Evolutionary conservation across 148 eudicot species (phyloP).

Genomic region (Vaccinium vitisidaea): DNA sequence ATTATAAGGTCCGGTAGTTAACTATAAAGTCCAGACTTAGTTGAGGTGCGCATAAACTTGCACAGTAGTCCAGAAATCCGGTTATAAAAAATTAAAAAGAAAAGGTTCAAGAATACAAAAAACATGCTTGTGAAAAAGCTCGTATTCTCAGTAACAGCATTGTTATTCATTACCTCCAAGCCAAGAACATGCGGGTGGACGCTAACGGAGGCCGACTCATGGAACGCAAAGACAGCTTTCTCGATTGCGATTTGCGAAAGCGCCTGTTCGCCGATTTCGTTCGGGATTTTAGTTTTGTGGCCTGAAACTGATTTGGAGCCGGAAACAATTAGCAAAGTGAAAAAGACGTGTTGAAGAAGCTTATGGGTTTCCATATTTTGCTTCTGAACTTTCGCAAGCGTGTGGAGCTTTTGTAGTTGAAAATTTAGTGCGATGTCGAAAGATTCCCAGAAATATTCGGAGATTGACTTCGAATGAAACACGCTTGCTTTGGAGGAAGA

Average conservation of each 20-base stretch:
- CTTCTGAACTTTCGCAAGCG: background rate
- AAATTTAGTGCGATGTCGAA: background rate
- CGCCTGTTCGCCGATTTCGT: conserved; percentile 40
- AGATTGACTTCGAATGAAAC: background rate
- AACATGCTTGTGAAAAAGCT: background rate
- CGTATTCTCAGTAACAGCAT: background rate
- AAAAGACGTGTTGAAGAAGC: background rate
- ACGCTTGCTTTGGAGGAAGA: background rate
- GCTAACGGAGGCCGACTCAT: conserved; percentile 32
- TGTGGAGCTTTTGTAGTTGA: background rate
- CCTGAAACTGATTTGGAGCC: conserved; percentile 7
- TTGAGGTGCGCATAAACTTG: too few species aligned
- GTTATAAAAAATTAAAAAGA: background rate
- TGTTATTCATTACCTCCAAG: conserved; percentile 1
- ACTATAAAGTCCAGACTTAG: too few species aligned
- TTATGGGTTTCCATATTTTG: background rate
- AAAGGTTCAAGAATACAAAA: background rate
- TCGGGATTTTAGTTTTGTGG: background rate
- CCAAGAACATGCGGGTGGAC: conserved; percentile 51
- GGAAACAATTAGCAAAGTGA: background rate
- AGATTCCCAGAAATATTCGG: background rate
- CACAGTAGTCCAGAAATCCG: background rate
- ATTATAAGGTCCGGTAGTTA: too few species aligned
- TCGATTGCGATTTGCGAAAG: conserved; percentile 60
- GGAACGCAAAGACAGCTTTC: conserved; percentile 28